Evolutionary conservation across 306 rosid genomes (phyloP).

Genomic region (Lupinus albus): DNA sequence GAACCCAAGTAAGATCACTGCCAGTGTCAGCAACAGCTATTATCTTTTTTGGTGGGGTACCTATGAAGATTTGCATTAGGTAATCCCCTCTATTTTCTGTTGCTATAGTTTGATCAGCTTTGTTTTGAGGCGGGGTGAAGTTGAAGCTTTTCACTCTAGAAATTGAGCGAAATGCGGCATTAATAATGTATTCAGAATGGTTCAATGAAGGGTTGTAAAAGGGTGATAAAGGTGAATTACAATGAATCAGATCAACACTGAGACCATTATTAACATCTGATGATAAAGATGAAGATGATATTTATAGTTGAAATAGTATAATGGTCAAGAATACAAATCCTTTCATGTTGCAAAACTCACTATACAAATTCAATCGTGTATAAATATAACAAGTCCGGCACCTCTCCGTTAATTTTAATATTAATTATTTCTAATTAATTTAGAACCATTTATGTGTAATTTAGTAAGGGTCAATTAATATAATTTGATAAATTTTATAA

Average conservation of each 20-base stretch:
- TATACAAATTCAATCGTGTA: no score
- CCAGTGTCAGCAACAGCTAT: constrained; percentile 22
- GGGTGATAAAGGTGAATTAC: background rate
- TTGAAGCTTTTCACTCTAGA: background rate
- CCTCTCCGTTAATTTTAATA: no score
- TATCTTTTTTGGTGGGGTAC: background rate
- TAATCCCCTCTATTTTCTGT: background rate
- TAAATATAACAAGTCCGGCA: no score
- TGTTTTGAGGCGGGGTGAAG: background rate
- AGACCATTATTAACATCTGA: no score
- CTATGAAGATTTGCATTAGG: constrained; percentile 11
- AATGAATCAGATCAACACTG: constrained; percentile 34
- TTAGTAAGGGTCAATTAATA: no score
- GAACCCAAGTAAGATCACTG: constrained; percentile 32
- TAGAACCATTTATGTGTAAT: no score
- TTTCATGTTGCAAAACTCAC: no score
- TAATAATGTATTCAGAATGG: background rate
- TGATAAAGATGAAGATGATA: background rate
- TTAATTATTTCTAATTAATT: no score
- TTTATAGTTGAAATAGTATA: no score
- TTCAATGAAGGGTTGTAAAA: constrained; percentile 15
- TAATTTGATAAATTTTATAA: no score
- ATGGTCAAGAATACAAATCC: no score
- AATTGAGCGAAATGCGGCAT: background rate
- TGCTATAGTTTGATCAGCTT: background rate